phyloP scores from a whole-genome alignment of 2,329 filamentous ascomycete species.

The Sarocladium brachiariae region DNA sequence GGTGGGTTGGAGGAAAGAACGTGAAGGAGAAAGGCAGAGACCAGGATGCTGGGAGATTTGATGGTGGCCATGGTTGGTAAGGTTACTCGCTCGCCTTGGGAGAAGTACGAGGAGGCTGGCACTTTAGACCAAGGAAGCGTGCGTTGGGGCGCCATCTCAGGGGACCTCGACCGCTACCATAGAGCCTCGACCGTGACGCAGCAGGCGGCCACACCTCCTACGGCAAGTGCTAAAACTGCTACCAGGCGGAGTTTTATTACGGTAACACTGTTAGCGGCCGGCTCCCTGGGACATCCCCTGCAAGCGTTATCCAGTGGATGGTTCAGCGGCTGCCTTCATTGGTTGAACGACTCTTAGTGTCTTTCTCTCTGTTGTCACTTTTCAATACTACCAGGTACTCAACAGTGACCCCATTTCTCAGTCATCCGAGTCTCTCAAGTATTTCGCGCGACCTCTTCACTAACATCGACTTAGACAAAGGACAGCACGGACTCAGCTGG shows the following conservation, averaged over 20 bases:
- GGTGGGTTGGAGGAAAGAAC: background rate
- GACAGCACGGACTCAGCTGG: background rate
- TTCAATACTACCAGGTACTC: background rate
- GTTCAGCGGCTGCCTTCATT: background rate
- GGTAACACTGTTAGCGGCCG: background rate
- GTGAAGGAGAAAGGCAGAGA: background rate
- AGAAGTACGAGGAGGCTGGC: slow-evolving; percentile 1
- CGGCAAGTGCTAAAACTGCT: background rate
- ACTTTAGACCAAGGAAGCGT: background rate
- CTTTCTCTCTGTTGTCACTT: background rate
- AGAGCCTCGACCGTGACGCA: background rate
- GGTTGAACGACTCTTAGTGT: background rate
- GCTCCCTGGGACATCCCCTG: background rate
- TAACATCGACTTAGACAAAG: too few species aligned
- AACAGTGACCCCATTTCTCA: background rate
- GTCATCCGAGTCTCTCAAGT: background rate
- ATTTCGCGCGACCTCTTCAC: background rate
- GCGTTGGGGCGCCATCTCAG: background rate
- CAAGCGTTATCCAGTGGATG: slow-evolving; percentile 3
- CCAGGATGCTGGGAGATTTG: slow-evolving; percentile 8
- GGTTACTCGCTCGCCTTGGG: background rate
- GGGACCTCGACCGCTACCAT: background rate
- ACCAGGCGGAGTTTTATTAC: background rate
- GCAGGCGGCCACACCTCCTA: background rate
- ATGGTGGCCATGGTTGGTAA: background rate